Conservation (phyloP, 2,329 filamentous ascomycete genomes). For the Colletotrichum sp. region DNA sequence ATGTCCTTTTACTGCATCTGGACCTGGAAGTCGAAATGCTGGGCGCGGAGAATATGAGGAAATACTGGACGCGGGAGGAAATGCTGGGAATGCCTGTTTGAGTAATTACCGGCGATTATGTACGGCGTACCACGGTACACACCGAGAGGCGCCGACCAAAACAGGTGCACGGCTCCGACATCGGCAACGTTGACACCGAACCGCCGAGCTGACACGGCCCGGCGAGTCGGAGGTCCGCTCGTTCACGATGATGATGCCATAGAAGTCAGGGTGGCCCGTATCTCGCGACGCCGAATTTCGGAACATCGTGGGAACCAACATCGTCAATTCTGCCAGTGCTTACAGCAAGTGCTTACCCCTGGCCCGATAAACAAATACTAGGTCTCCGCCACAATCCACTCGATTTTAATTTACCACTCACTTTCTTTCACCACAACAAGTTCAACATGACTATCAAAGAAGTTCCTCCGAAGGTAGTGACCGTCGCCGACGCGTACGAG, state of each 20-base stretch:
- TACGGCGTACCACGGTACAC: background rate
- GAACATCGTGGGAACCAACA: background rate
- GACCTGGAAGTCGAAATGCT: constrained; percentile 83
- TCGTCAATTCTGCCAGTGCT: background rate
- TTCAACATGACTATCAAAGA: background rate
- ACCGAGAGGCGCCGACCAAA: background rate
- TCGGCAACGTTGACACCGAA: background rate
- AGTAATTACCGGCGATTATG: constrained; percentile 18
- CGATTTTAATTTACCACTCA: background rate
- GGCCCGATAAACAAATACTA: background rate
- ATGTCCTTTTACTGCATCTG: constrained; percentile 80
- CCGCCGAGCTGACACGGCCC: background rate
- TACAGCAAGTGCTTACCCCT: background rate
- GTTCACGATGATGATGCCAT: background rate
- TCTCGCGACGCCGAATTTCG: background rate
- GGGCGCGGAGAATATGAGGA: constrained; percentile 85
- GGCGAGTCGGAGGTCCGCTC: background rate
- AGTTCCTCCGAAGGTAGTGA: constrained; percentile 6
- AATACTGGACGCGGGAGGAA: constrained; percentile 80
- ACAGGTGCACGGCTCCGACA: background rate
- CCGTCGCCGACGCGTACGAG: constrained; percentile 12
- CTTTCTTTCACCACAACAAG: background rate
- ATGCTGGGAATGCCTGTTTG: constrained; percentile 74
- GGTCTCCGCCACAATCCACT: background rate
- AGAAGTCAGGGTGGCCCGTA: background rate